Evolutionary conservation across 1,139 yeast species (phyloP).

Genomic region (Pichia cactophila): DNA sequence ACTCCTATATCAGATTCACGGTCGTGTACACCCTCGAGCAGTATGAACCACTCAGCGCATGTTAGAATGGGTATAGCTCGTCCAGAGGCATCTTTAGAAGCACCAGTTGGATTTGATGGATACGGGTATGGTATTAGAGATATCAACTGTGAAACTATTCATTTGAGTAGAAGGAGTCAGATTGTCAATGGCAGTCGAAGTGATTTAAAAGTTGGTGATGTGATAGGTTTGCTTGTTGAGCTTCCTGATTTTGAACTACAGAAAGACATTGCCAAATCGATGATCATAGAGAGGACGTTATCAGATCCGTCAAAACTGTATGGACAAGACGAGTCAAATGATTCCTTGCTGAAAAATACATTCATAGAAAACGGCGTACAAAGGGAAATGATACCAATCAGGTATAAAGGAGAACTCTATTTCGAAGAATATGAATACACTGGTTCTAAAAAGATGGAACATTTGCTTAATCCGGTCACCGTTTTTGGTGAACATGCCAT

Average conservation of each 20-base stretch:
- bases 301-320: conserved; percentile 19
- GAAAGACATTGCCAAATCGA: conserved; percentile 30
- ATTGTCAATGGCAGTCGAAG: conserved; percentile 27
- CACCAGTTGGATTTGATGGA: conserved; percentile 93
- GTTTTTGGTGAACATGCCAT: conserved; percentile 61
- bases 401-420: conserved; percentile 68
- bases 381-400: conserved; percentile 84
- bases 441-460: conserved; percentile 68
- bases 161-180: conserved; percentile 58
- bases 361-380: conserved; percentile 31
- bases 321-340: not conserved
- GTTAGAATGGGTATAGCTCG: conserved; percentile 79
- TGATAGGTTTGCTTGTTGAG: conserved; percentile 69
- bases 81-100: conserved; percentile 82
- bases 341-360: not conserved
- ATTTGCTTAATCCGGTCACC: conserved; percentile 63
- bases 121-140: conserved; percentile 91
- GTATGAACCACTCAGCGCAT: conserved; percentile 25
- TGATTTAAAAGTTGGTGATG: conserved; percentile 69
- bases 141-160: conserved; percentile 69
- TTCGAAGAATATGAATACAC: conserved; percentile 86
- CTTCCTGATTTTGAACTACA: conserved; percentile 53
- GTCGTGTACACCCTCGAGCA: conserved; percentile 8
- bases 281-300: conserved; percentile 27
- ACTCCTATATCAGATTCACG: not conserved